Percentiles rank a stretch among this genome's conserved stretches.
phyloP scores from a whole-genome alignment of 371 early-diverging fungal genomes.

The Rhizopus delemar region DNA sequence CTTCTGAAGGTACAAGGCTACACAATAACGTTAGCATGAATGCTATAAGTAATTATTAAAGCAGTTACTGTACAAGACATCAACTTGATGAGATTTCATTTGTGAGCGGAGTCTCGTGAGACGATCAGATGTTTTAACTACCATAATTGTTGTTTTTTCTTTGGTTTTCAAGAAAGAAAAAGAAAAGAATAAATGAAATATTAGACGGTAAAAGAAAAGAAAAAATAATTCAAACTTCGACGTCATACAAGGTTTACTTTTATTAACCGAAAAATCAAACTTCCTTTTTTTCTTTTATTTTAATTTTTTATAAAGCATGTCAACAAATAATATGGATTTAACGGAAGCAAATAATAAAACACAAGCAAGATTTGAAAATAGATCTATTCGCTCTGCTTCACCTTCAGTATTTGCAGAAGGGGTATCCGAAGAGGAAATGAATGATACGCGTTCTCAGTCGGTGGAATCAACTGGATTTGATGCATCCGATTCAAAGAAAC shows the following conservation, averaged over 20 bases:
- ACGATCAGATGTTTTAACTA: slow-evolving; percentile 58
- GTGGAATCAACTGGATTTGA: slow-evolving; percentile 32
- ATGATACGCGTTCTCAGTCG: slow-evolving; percentile 31
- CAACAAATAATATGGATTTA: neutral
- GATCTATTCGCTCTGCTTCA: neutral
- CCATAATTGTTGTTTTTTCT: slow-evolving; percentile 24
- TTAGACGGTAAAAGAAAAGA: neutral
- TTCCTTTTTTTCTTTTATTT: neutral
- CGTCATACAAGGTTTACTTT: neutral
- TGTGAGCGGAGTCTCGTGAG: slow-evolving; percentile 69
- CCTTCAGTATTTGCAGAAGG: neutral
- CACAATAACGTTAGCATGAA: neutral
- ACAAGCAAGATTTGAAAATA: no score
- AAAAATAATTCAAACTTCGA: neutral
- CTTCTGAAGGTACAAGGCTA: slow-evolving; percentile 91
- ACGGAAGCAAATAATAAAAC: neutral
- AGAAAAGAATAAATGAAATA: neutral
- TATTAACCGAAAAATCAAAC: neutral
- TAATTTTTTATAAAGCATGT: neutral
- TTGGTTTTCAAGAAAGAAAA: slow-evolving; percentile 16
- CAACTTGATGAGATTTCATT: slow-evolving; percentile 69
- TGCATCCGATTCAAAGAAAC: slow-evolving; percentile 19
- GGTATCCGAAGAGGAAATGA: neutral
- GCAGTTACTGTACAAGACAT: slow-evolving; percentile 67
- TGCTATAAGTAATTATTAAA: neutral